Conservation (phyloP, 768 basidiomycete genomes). For the Pleurotus tuoliensis region DNA sequence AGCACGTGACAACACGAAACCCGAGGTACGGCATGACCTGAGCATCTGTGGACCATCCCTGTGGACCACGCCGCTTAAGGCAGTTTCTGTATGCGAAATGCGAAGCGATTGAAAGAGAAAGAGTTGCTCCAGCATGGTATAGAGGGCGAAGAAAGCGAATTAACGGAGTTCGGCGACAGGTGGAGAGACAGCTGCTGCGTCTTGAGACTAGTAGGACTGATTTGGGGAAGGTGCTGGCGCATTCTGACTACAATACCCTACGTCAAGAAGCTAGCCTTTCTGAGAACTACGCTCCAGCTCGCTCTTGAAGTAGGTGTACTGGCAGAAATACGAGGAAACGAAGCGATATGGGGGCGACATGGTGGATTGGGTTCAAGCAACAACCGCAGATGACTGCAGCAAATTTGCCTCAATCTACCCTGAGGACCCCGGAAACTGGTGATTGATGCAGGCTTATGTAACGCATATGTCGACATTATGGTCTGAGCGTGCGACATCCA, state of each 20-base stretch:
- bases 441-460: neutral
- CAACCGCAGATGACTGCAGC: neutral
- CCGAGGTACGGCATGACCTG: too few relatives aligned
- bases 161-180: too few relatives aligned
- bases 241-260: neutral
- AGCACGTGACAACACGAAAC: neutral
- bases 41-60: too few relatives aligned
- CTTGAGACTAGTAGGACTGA: too few relatives aligned
- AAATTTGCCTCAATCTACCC: slow-evolving; percentile 1
- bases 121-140: too few relatives aligned
- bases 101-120: too few relatives aligned
- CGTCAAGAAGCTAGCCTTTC: slow-evolving; percentile 1
- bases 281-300: slow-evolving; percentile 13
- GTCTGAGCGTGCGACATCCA: too few relatives aligned
- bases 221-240: too few relatives aligned
- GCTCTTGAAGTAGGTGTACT: neutral
- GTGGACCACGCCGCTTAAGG: too few relatives aligned
- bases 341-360: neutral
- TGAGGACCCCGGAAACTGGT: slow-evolving; percentile 5
- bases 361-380: neutral
- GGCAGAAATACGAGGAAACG: neutral
- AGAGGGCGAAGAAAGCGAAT: too few relatives aligned
- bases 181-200: too few relatives aligned
- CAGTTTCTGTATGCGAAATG: too few relatives aligned
- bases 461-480: neutral